phyloP scores from a whole-genome alignment of 78 protist genomes.

The Dictyostelium brefeldianum region DNA sequence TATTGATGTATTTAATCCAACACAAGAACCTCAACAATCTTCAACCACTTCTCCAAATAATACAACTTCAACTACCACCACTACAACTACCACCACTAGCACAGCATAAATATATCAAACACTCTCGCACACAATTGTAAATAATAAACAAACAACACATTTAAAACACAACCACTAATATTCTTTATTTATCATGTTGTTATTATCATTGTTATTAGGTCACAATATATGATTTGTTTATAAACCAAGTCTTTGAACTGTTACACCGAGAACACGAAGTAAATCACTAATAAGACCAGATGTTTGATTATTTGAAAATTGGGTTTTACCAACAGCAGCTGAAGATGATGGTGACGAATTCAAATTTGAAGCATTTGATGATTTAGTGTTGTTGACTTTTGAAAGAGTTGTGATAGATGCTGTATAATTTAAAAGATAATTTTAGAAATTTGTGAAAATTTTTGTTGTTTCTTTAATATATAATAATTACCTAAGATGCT shows the following conservation, averaged over 20 bases:
- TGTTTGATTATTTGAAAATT: neutral
- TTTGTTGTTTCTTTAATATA: too few species aligned
- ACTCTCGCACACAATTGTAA: neutral
- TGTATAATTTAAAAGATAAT: too few species aligned
- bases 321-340: too few species aligned
- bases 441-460: too few species aligned
- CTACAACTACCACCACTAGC: neutral
- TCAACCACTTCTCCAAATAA: neutral
- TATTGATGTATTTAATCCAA: constrained; percentile 24
- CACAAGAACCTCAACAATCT: neutral
- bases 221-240: neutral
- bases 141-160: neutral
- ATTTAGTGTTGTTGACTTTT: too few species aligned
- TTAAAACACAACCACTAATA: too few species aligned
- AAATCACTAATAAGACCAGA: neutral
- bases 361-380: too few species aligned
- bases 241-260: neutral
- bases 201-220: neutral
- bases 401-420: too few species aligned
- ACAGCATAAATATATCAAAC: neutral
- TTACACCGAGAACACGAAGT: neutral
- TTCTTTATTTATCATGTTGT: neutral
- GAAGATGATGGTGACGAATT: too few species aligned
- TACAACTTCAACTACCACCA: neutral
- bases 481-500: too few species aligned